A percentile compares a stretch with the other conserved stretches of the same genome.
phyloP scores from a whole-genome alignment of 2,329 filamentous ascomycete species.

The Fonsecaea erecta region DNA sequence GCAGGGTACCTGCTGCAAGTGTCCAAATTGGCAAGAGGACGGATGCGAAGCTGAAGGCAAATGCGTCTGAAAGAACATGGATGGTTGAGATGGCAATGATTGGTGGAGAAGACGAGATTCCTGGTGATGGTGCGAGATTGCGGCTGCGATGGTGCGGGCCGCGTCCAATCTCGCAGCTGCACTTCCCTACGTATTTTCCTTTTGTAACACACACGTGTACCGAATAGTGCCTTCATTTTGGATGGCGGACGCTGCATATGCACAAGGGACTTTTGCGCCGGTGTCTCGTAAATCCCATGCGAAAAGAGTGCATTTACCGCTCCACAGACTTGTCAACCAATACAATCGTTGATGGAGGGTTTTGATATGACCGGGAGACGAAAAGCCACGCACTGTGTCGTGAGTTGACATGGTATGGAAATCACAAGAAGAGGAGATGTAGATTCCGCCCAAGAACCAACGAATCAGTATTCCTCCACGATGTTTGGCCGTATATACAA shows the following conservation, averaged over 20 bases:
- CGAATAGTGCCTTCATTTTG: neutral
- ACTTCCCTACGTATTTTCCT: neutral
- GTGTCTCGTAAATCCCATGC: neutral
- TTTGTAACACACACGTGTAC: too few species aligned
- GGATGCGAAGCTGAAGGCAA: neutral
- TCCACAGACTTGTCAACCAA: neutral
- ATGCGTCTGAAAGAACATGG: neutral
- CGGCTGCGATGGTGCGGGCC: neutral
- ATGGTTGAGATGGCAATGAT: constrained; percentile 3
- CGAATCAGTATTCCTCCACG: too few species aligned
- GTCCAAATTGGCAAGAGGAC: neutral
- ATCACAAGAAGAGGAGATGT: too few species aligned
- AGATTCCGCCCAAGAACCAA: too few species aligned
- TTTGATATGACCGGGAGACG: neutral
- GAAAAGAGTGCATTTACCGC: neutral
- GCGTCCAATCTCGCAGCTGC: neutral
- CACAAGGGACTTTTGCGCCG: neutral
- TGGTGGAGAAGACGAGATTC: neutral
- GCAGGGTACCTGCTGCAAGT: neutral
- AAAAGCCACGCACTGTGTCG: neutral
- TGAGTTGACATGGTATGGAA: too few species aligned
- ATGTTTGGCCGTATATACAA: too few species aligned
- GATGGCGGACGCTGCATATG: too few species aligned
- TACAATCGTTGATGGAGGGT: neutral
- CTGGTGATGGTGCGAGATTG: neutral